Evolutionary conservation across 495 filamentous ascomycete species (phyloP), one percentile per base, ranked within the genome.

Genomic region (Durotheca rogersii): DNA sequence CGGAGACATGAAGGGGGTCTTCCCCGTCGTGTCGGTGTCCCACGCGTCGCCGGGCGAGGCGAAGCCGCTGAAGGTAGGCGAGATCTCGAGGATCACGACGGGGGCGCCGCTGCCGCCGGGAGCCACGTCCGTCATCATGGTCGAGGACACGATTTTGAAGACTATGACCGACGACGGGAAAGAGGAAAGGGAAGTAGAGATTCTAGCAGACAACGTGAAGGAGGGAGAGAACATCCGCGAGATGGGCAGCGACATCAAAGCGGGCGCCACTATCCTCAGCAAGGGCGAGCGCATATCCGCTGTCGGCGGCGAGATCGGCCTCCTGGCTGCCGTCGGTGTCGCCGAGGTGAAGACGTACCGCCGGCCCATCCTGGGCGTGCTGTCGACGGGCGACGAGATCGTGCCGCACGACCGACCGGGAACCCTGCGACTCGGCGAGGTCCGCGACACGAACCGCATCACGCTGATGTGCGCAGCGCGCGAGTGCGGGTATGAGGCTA

Each of bases 351-450:
- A 73, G 9, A 79, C 89, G 9, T 96, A 87, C 72, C 77, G 76
- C 36, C 85, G 83, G 47, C 93, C 91, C 1, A 71, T 85, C 1
- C 76, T 98, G 4, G 94, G 90, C 14, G 84, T 98, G 1, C 68
- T 98, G 11, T 96, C 92, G 45, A 98, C 94, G 2, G 93, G 93
- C 2, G 93, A 97, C 62, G 93, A 97, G 67, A 86, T 98, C 30
- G 87, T 96, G 0, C 76, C 83, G 42, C 86, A 92, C 59, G 76
- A 86, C 40, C 73, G 81, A 43, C 79, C 79, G 0, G 79, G 80
- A 0, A 68, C 69, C 6, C 70, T 97, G 21, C 73, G 75, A 14
- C 70, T 87, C 1, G 93, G 93, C 1, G 89, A 96, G 66, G 94
- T 98, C 17, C 76, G 93, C 40, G 93, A 98, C 66, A 92, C 87